phyloP scores from a whole-genome alignment of 169 alveolate species.

The Cardiosporidium cionae region DNA sequence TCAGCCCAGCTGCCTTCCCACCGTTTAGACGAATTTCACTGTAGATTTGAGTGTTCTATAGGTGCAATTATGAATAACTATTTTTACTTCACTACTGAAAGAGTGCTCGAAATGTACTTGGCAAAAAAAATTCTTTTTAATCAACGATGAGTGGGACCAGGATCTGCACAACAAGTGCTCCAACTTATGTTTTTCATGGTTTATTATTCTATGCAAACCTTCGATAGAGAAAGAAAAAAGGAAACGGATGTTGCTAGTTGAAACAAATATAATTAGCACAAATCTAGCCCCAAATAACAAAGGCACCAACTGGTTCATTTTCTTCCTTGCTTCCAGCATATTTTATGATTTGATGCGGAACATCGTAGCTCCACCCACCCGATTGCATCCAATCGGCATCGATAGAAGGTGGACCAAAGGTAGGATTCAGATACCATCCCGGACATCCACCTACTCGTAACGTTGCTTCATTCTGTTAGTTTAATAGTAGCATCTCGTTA shows the following conservation, averaged over 20 bases:
- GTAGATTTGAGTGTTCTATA: not conserved
- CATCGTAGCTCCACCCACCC: not conserved
- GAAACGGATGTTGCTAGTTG: not conserved
- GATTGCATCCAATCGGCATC: not conserved
- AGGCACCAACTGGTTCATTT: not conserved
- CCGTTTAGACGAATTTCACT: not conserved
- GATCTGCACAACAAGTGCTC: not conserved
- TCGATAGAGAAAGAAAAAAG: not conserved
- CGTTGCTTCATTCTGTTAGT: not conserved
- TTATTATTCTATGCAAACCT: not conserved
- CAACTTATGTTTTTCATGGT: not conserved
- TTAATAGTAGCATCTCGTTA: not conserved
- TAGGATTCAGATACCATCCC: not conserved
- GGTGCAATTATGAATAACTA: not conserved
- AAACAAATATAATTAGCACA: not conserved
- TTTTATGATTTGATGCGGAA: not conserved
- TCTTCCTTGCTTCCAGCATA: not conserved
- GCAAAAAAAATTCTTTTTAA: not conserved
- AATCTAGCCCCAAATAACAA: not conserved
- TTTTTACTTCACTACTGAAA: too few species aligned
- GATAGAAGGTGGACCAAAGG: not conserved
- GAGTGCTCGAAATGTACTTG: not conserved
- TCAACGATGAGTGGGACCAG: not conserved
- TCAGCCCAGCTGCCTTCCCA: not conserved
- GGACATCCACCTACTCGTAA: not conserved